Evolutionary conservation across 176 grass and related monocot genomes (phyloP).

Genomic region (Musa beccarii): DNA sequence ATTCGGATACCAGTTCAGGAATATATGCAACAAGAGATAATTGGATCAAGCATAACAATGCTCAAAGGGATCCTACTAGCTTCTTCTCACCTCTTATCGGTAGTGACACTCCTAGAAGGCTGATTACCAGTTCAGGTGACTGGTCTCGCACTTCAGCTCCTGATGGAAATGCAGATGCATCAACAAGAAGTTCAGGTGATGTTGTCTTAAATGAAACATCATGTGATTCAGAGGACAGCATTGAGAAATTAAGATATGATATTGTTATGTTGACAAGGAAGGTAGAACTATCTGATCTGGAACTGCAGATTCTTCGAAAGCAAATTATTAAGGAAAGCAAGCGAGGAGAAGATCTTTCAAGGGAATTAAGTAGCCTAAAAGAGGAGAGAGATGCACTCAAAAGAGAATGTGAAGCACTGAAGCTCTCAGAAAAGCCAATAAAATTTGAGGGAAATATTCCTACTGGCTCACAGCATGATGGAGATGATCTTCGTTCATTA

Average conservation of each 20-base stretch:
- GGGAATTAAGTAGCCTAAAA: conserved; percentile 53
- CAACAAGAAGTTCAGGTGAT: conserved; percentile 79
- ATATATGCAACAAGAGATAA: conserved; percentile 58
- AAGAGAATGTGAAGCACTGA: conserved; percentile 72
- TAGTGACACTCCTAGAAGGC: conserved; percentile 32
- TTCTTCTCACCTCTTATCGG: conserved; percentile 43
- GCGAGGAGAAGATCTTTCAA: conserved; percentile 72
- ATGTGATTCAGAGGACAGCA: conserved; percentile 42
- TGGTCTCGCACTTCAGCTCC: conserved; percentile 70
- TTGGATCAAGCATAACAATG: conserved; percentile 31
- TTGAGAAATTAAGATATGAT: conserved; percentile 70
- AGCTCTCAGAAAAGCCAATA: conserved; percentile 21
- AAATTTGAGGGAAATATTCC: conserved; percentile 33
- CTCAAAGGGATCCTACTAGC: conserved; percentile 37
- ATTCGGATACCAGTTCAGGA: conserved; percentile 72
- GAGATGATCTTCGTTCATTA: conserved; percentile 47
- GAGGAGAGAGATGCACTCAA: conserved; percentile 73
- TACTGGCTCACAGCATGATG: conserved; percentile 8
- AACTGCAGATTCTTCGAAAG: conserved; percentile 85
- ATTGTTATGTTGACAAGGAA: conserved; percentile 66
- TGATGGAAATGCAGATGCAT: conserved; percentile 68
- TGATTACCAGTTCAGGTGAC: conserved; percentile 57
- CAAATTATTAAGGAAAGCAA: conserved; percentile 74
- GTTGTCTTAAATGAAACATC: conserved; percentile 29
- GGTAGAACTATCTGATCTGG: conserved; percentile 74